These are phyloP conservation scores for Begonia peltatifolia DNA, from an alignment of 306 rosid species.

Conservation along the genomic window DNA sequence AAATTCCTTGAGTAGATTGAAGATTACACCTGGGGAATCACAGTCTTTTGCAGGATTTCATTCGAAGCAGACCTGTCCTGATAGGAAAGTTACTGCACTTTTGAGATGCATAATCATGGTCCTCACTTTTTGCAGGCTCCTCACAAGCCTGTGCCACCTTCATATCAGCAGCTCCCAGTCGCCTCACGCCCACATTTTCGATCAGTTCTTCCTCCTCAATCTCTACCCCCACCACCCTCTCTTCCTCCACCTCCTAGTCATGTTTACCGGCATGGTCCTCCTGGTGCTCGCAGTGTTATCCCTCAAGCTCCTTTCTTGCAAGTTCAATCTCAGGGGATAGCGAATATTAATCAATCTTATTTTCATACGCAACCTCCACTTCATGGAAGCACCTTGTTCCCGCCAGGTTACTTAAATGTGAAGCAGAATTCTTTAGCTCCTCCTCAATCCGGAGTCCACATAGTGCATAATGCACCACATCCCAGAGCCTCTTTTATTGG, in stretches of 20 bases:
- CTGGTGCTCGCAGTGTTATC: slow-evolving; percentile 13
- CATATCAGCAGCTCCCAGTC: slow-evolving; percentile 32
- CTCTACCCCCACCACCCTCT: slow-evolving; percentile 15
- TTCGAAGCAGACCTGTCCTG: no score
- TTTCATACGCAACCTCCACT: slow-evolving; percentile 18
- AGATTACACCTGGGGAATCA: no score
- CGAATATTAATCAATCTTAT: slow-evolving; percentile 29
- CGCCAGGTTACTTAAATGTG: slow-evolving; percentile 15
- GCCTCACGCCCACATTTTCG: slow-evolving; percentile 5
- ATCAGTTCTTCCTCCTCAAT: slow-evolving; percentile 13
- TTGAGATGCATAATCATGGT: slow-evolving; percentile 45
- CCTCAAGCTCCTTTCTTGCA: slow-evolving; percentile 23
- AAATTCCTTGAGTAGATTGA: no score
- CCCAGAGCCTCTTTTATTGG: slow-evolving; percentile 8
- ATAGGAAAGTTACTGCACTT: not conserved
- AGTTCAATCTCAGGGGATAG: slow-evolving; percentile 18
- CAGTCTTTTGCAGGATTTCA: no score
- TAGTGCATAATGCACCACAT: slow-evolving; percentile 21
- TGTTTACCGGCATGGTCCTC: slow-evolving; percentile 32
- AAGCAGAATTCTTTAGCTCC: slow-evolving; percentile 20
- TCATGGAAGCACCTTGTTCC: slow-evolving; percentile 30
- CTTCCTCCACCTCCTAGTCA: slow-evolving; percentile 23
- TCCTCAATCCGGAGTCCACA: slow-evolving; percentile 26
- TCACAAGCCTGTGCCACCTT: slow-evolving; percentile 23
- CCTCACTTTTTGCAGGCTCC: slow-evolving; percentile 33